A percentile compares a stretch with the other conserved stretches of the same genome.
Conservation (phyloP, 2,329 filamentous ascomycete species). For the Colletotrichum kahawae region DNA sequence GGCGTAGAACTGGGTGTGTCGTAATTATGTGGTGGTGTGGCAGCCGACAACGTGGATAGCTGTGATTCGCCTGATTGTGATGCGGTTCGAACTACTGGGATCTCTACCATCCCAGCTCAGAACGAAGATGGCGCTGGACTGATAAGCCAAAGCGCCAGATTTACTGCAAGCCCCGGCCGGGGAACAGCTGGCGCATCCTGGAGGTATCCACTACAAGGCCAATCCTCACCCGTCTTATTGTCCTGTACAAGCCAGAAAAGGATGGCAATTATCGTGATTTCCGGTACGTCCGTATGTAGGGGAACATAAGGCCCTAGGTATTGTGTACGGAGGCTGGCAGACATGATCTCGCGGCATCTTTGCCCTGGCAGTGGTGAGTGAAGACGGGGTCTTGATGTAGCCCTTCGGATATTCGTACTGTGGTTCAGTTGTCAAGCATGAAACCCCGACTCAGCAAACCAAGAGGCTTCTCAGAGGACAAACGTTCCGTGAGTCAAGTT, state of each 20-base stretch:
- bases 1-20: background rate
- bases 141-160: conserved; percentile 22
- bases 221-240: background rate
- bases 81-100: conserved; percentile 8
- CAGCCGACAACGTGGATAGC: conserved; percentile 23
- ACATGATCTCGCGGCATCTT: background rate
- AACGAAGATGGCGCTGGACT: conserved; percentile 17
- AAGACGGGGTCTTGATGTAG: background rate
- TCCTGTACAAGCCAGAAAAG: background rate
- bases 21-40: conserved; percentile 14
- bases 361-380: background rate
- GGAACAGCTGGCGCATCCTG: background rate
- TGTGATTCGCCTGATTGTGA: conserved; percentile 21
- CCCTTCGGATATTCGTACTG: background rate
- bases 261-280: background rate
- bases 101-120: background rate
- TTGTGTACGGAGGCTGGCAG: background rate
- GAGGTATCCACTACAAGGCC: background rate
- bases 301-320: background rate
- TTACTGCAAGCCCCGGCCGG: conserved; percentile 16
- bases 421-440: background rate
- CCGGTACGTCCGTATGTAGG: conserved; percentile 2
- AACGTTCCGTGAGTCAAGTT: background rate
- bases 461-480: background rate
- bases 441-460: background rate